Percentiles rank a stretch among this genome's conserved stretches.
These are phyloP conservation scores for Rubia yunnanensis DNA, from an alignment of 257 asterid species.

Conservation along the genomic window DNA sequence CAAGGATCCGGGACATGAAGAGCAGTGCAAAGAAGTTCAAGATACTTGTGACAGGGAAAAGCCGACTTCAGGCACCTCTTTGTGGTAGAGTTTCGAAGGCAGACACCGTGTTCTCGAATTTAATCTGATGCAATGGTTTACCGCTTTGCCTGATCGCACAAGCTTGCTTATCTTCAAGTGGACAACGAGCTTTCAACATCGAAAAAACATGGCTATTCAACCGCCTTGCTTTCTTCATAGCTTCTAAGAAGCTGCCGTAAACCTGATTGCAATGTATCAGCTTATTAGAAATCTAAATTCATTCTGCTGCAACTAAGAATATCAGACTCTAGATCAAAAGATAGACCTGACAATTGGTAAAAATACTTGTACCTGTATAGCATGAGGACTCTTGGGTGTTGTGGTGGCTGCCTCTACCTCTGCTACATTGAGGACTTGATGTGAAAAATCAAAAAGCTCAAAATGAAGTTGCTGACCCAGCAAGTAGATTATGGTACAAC, in stretches of 20 bases:
- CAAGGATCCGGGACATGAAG: background rate
- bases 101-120: slow-evolving; percentile 86
- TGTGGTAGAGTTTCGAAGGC: slow-evolving; percentile 96
- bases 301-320: background rate
- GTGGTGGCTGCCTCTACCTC: slow-evolving; percentile 76
- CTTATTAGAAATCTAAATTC: slow-evolving; percentile 3
- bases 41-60: background rate
- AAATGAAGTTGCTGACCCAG: slow-evolving; percentile 94
- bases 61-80: slow-evolving; percentile 52
- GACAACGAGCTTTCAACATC: slow-evolving; percentile 91
- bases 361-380: slow-evolving; percentile 36
- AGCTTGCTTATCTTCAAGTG: slow-evolving; percentile 95
- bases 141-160: slow-evolving; percentile 96
- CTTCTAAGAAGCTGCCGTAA: slow-evolving; percentile 57
- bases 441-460: slow-evolving; percentile 88
- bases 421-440: slow-evolving; percentile 92
- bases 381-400: slow-evolving; percentile 45
- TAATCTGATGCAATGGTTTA: slow-evolving; percentile 76
- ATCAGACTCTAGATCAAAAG: background rate
- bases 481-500: slow-evolving; percentile 85
- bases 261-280: slow-evolving; percentile 30
- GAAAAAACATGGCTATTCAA: slow-evolving; percentile 80
- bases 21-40: background rate
- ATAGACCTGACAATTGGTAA: background rate
- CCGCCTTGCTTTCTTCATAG: slow-evolving; percentile 92